Conservation (phyloP, 306 rosid genomes). For the Prunus mira region DNA sequence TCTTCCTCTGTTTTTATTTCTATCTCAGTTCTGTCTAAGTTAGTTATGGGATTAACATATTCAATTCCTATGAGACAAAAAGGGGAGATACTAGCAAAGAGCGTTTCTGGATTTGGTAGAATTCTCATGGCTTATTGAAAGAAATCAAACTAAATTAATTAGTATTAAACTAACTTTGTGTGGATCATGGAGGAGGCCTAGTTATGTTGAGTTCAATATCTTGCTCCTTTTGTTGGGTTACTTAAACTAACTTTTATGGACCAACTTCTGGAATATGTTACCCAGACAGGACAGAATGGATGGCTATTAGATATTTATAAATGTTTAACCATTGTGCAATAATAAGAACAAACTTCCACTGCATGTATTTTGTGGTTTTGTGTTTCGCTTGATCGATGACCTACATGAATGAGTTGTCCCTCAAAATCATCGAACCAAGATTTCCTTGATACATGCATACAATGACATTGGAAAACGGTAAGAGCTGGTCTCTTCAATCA, state of each 20-base stretch:
- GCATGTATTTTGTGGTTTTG: not conserved
- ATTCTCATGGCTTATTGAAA: not conserved
- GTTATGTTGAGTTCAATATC: not conserved
- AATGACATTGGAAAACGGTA: not conserved
- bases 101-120: not conserved
- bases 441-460: constrained; percentile 7
- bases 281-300: not conserved
- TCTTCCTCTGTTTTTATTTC: not conserved
- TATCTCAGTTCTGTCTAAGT: too few species aligned
- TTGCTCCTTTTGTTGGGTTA: not conserved
- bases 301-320: too few species aligned
- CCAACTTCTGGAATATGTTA: not conserved
- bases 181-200: too few species aligned
- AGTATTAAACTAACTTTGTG: too few species aligned
- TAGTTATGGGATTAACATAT: not conserved
- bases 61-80: not conserved
- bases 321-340: too few species aligned
- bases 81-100: not conserved
- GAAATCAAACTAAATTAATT: not conserved
- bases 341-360: too few species aligned
- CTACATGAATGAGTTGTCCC: not conserved
- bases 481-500: not conserved
- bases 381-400: too few species aligned
- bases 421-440: constrained; percentile 3
- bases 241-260: not conserved